Conservation (phyloP, 495 filamentous ascomycete genomes). For the Penicillium malachiteum region DNA sequence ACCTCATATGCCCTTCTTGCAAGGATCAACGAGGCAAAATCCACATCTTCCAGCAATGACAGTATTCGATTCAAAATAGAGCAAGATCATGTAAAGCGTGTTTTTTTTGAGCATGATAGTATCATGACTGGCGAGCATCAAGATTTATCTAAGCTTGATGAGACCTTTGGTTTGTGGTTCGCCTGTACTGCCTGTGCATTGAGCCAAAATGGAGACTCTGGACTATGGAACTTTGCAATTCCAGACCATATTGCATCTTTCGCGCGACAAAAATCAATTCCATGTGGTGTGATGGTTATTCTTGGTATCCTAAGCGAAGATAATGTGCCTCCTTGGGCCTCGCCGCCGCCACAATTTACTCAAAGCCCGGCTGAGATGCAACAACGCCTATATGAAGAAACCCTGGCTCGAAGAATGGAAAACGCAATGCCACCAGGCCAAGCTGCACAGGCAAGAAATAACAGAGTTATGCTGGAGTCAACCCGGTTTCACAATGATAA, state of each 20-base stretch:
- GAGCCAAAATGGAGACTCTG: background rate
- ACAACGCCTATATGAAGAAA: background rate
- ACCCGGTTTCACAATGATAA: background rate
- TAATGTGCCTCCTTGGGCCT: slow-evolving; percentile 6
- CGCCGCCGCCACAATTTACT: background rate
- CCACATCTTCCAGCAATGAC: background rate
- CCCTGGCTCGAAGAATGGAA: background rate
- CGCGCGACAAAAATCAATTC: slow-evolving; percentile 1
- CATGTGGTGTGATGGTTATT: slow-evolving; percentile 9
- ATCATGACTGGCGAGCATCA: background rate
- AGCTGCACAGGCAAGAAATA: background rate
- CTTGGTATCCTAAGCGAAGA: slow-evolving; percentile 4
- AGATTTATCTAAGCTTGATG: background rate
- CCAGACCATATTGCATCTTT: background rate
- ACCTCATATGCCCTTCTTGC: background rate
- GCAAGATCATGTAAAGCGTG: background rate
- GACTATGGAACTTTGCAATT: background rate
- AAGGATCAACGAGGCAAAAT: background rate
- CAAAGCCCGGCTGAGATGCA: background rate
- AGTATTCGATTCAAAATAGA: background rate
- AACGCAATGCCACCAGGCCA: background rate
- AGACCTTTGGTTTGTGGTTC: background rate
- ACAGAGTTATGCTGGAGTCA: background rate
- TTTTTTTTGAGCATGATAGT: background rate
- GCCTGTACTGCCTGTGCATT: background rate